phyloP scores from a whole-genome alignment of 331 rosid species.

The Malus hybrid region DNA sequence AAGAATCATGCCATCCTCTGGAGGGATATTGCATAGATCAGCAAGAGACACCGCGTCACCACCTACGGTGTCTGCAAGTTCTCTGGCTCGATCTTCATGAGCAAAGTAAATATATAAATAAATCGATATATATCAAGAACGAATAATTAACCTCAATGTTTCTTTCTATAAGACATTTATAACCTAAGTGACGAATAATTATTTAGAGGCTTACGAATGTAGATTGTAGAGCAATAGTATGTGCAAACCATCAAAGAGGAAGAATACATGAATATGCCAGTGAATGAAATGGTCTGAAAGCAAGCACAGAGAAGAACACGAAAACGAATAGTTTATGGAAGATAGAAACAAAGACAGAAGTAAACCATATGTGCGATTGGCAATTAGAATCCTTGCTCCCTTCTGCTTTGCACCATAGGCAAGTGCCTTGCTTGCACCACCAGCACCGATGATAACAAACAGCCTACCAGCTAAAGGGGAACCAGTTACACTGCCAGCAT shows the following conservation, averaged over 20 bases:
- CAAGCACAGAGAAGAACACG: neutral
- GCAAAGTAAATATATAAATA: neutral
- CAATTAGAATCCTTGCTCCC: slow-evolving; percentile 87
- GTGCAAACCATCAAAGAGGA: neutral
- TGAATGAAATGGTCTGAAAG: neutral
- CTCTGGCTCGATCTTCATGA: slow-evolving; percentile 31
- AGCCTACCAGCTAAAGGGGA: slow-evolving; percentile 85
- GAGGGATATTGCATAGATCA: slow-evolving; percentile 25
- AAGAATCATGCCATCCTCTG: slow-evolving; percentile 45
- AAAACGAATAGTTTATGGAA: neutral
- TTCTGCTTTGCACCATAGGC: slow-evolving; percentile 94
- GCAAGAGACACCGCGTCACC: slow-evolving; percentile 33
- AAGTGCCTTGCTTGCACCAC: slow-evolving; percentile 94
- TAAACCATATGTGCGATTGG: slow-evolving; percentile 85
- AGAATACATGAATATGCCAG: neutral
- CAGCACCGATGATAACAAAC: slow-evolving; percentile 90
- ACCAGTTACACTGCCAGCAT: slow-evolving; percentile 25
- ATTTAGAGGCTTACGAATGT: neutral
- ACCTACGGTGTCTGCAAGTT: slow-evolving; percentile 32
- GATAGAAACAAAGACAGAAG: neutral
- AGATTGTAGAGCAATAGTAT: neutral
- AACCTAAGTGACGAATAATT: neutral
- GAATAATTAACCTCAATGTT: neutral
- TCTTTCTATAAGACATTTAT: neutral
- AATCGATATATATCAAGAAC: neutral